Conservation (phyloP, 306 rosid genomes). For the Hippophae gyantsensis region DNA sequence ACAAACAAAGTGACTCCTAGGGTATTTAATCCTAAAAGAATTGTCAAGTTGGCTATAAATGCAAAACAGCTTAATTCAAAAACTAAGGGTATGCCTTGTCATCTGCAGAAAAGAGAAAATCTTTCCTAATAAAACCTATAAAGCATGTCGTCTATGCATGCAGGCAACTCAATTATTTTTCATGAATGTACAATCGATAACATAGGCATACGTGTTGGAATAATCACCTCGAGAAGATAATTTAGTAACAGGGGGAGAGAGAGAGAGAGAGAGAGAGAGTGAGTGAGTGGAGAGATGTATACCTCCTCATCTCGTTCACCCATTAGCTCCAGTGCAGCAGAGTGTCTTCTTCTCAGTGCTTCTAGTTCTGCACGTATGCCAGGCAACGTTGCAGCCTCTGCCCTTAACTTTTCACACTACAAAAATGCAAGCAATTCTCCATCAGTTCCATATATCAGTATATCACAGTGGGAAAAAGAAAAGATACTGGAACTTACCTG, state of each 20-base stretch:
- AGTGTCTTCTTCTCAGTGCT: constrained; percentile 87
- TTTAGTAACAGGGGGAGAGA: constrained; percentile 2
- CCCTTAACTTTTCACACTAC: constrained; percentile 89
- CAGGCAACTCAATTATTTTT: too few relatives aligned
- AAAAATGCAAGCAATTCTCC: constrained; percentile 13
- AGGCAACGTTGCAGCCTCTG: constrained; percentile 70
- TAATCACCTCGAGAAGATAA: neutral
- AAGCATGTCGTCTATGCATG: too few relatives aligned
- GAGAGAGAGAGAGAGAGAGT: neutral
- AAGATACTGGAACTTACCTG: constrained; percentile 39
- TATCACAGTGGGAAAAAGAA: constrained; percentile 5
- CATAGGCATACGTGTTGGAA: constrained; percentile 1
- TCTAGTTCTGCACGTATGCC: constrained; percentile 91
- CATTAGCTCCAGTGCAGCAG: constrained; percentile 98
- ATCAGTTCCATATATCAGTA: constrained; percentile 13
- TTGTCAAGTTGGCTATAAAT: too few relatives aligned
- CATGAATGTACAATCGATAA: too few relatives aligned
- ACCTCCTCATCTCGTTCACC: constrained; percentile 99
- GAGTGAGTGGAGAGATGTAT: constrained; percentile 19
- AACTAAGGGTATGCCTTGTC: too few relatives aligned
- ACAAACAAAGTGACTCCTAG: too few relatives aligned
- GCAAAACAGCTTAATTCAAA: too few relatives aligned
- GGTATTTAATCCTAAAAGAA: too few relatives aligned
- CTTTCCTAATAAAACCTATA: too few relatives aligned
- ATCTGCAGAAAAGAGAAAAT: too few relatives aligned